Evolutionary conservation across 2,329 filamentous ascomycete species (phyloP), one percentile per base, ranked within the genome.

Genomic region (Fusarium keratoplasticum): DNA sequence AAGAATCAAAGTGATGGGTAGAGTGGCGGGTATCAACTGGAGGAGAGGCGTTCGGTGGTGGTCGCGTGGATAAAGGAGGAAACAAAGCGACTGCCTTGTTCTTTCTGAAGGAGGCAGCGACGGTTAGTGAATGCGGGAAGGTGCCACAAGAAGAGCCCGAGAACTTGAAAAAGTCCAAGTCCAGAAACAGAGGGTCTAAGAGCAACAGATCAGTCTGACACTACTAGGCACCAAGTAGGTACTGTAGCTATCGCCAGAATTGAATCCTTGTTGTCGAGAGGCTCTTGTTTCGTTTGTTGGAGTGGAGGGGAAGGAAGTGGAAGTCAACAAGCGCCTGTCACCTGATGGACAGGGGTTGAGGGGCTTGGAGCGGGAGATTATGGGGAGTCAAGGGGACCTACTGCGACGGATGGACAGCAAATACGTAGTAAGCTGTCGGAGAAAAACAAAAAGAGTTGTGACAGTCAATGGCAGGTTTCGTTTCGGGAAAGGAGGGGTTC

Each of bases 291-390:
- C 57, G 71, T 66, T 71, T 77, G 70, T 67, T 76, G 70, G 75
- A 74, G 72, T 77, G 76, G 76, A 71, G 42, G 22, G 42, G 42
- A 47, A 47, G 42, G 42, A 47, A 47, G 9, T 47, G 8, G 22
- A 78, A 74, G 74, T 78, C 77, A 78, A 78, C 75, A 78, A 78
- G 67, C 72, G 65, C 27, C 66, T 62, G 74, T 78, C 77, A 78
- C 75, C 77, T 78, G 77, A 78, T 78, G 47, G 61, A 59, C 76
- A 75, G 67, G 74, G 76, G 75, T 71, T 52, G 59, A 66, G 65
- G 65, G 64, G 58, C 60, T 40, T 36, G 57, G 61, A 31, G 40
- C 70, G 58, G 42, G 64, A 55, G 61, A 66, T 64, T 36, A 72
- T 63, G 52, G 42, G 36, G 42, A 38, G 47, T 27, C 47, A 52